These are phyloP conservation scores for Neurospora sp. DNA, from an alignment of 495 filamentous ascomycete species.

Conservation along the genomic window DNA sequence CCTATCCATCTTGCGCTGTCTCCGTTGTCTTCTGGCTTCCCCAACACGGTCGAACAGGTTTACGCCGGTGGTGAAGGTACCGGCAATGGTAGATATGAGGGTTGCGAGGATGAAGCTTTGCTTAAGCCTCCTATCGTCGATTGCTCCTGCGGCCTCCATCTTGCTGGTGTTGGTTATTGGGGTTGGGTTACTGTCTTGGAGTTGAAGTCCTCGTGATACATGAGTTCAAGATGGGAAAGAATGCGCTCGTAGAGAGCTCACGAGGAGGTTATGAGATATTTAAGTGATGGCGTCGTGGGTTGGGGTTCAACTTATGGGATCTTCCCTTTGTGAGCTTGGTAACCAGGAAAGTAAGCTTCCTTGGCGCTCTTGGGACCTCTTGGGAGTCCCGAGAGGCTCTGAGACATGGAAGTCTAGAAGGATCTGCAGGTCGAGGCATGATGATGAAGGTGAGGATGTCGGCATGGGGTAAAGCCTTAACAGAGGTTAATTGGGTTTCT, in stretches of 20 bases:
- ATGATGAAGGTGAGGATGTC: not conserved
- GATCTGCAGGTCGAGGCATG: not conserved
- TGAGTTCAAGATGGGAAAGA: not conserved
- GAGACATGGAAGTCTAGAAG: not conserved
- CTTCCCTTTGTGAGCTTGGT: not conserved
- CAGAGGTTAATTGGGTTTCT: not conserved
- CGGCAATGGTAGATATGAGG: constrained; percentile 27
- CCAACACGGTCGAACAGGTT: constrained; percentile 26
- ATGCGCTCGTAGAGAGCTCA: not conserved
- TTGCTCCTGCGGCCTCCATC: constrained; percentile 52
- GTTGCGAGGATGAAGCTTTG: constrained; percentile 28
- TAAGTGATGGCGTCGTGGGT: not conserved
- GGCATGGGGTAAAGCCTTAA: not conserved
- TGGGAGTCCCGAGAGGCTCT: not conserved
- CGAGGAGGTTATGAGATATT: not conserved
- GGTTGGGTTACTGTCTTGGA: not conserved
- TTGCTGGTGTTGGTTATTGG: not conserved
- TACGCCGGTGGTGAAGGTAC: constrained; percentile 28
- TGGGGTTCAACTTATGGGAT: not conserved
- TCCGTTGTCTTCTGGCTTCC: constrained; percentile 24
- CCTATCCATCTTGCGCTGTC: constrained; percentile 21
- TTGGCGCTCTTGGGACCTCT: not conserved
- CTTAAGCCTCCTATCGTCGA: constrained; percentile 38
- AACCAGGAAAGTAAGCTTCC: not conserved
- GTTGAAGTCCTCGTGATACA: not conserved